These are phyloP conservation scores for Cercophora samala DNA, from an alignment of 495 filamentous ascomycete species.

Conservation along the genomic window DNA sequence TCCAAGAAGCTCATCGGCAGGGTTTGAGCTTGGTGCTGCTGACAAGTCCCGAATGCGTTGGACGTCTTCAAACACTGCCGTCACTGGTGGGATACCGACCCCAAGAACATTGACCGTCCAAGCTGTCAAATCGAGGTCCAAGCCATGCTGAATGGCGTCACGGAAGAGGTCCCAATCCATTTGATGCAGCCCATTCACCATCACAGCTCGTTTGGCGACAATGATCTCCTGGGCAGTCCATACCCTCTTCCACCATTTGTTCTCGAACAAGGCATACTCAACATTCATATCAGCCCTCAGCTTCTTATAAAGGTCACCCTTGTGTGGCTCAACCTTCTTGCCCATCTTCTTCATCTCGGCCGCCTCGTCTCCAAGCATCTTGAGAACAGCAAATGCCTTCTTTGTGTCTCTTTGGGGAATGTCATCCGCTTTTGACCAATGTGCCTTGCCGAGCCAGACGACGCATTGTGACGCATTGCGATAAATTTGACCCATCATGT, in stretches of 20 bases:
- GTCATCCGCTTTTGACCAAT: neutral
- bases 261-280: neutral
- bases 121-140: neutral
- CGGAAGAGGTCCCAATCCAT: conserved; percentile 13
- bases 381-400: conserved; percentile 7
- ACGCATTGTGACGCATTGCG: conserved; percentile 9
- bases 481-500: conserved; percentile 19
- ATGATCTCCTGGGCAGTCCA: conserved; percentile 24
- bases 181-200: conserved; percentile 11
- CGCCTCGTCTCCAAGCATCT: conserved; percentile 10
- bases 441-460: conserved; percentile 15
- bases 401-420: neutral
- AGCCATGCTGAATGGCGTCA: conserved; percentile 3
- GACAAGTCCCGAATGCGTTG: neutral
- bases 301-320: conserved; percentile 6
- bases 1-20: conserved; percentile 13
- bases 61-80: conserved; percentile 7
- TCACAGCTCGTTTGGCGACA: conserved; percentile 10
- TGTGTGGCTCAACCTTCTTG: neutral
- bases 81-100: neutral
- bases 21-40: neutral
- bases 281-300: neutral
- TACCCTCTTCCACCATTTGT: conserved; percentile 21
- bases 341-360: conserved; percentile 2
- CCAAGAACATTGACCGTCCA: conserved; percentile 9